Conservation (phyloP, 2,329 filamentous ascomycete genomes). For the Exserohilum rostratum region DNA sequence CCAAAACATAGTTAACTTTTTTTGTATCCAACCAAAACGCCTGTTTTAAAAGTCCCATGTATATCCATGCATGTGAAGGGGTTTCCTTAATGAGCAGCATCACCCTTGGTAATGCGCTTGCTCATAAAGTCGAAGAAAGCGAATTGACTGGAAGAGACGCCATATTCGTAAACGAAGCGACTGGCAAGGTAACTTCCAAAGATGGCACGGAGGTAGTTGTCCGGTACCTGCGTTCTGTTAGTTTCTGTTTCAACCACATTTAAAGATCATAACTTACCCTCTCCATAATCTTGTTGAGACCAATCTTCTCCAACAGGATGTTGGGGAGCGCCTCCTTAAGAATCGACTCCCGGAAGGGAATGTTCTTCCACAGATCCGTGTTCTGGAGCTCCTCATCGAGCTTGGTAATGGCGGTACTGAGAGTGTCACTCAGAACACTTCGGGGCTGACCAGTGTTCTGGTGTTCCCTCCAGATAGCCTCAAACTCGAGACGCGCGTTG, state of each 20-base stretch:
- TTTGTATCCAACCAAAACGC: slow-evolving; percentile 9
- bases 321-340: slow-evolving; percentile 84
- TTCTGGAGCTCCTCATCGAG: slow-evolving; percentile 95
- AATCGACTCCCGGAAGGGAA: slow-evolving; percentile 76
- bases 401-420: slow-evolving; percentile 92
- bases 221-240: slow-evolving; percentile 68
- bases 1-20: slow-evolving; percentile 6
- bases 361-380: slow-evolving; percentile 88
- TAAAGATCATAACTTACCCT: slow-evolving; percentile 61
- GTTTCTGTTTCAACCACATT: slow-evolving; percentile 1
- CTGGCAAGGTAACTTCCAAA: slow-evolving; percentile 95
- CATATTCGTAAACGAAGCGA: slow-evolving; percentile 95
- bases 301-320: slow-evolving; percentile 85
- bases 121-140: slow-evolving; percentile 92
- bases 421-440: slow-evolving; percentile 87
- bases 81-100: slow-evolving; percentile 10
- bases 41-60: neutral
- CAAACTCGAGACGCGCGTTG: slow-evolving; percentile 92
- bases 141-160: slow-evolving; percentile 91
- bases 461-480: slow-evolving; percentile 97
- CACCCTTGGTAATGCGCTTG: slow-evolving; percentile 52
- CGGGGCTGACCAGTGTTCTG: slow-evolving; percentile 78
- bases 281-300: slow-evolving; percentile 82
- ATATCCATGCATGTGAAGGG: neutral
- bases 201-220: slow-evolving; percentile 90